Base-by-base conservation (phyloP, 192 early-diverging fungal genomes). In the Coemansia sp. region DNA sequence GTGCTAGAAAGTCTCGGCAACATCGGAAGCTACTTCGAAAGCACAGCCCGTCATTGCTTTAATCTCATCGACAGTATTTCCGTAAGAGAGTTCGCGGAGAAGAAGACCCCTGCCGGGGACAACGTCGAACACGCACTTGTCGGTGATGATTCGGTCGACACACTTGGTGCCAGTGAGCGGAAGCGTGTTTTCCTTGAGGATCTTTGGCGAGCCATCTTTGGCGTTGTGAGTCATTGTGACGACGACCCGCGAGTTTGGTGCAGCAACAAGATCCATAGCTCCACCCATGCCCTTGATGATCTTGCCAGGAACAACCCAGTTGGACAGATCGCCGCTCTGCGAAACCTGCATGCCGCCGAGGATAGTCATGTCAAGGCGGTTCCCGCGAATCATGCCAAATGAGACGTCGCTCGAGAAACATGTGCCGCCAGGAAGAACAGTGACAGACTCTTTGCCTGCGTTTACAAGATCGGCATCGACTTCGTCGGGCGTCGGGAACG, bases 211-310 rank as follows among this genome's bases (percentile, higher is more conserved):
- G 51, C 89, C 89, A 16, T 85, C 80, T 77, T 90, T 85, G 48
- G 84, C 78, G 28, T 76, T 84, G 62, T 86, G 85, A 4, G 83
- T 84, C 84, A 87, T 89, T n/a, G 90, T 90, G 46, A 93, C 90
- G 29, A 93, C 90, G 7, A 93, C 91, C 30, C 84, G 84, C 21
- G 90, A 87, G 37, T 76, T 81, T 21, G 84, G 76, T 26, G 85
- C 85, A 33, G 90, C 84, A 2, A 93, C 91, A 23, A 93, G 75
- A 59, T 93, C 91, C 90, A 91, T 91, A 13, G 91, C 90, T 12
- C 91, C 90, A 43, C 91, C 91, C 86, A 87, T 89, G 63, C 91
- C 91, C 84, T 93, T 93, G 67, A 93, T 88, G 84, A 93, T 89
- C 81, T 93, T 93, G 37, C 89, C 85, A 13, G 91, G 91, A 21